Evolutionary conservation across 1,284 basidiomycete genomes (phyloP), one percentile per base, ranked within the genome.

Genomic region (Apiotrichum sp.): DNA sequence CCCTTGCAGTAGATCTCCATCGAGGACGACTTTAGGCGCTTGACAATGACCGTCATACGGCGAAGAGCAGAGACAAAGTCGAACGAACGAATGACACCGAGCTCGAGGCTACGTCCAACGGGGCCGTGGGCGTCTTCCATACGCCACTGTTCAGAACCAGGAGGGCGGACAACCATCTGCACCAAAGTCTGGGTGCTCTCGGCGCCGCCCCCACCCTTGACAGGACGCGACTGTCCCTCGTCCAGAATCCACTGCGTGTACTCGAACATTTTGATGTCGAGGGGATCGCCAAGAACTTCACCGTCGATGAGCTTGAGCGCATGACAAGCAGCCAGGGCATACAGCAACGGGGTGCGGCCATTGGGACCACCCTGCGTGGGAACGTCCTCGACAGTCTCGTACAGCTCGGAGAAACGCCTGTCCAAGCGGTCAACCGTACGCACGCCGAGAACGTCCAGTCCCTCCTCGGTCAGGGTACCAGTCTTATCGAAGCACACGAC

Each of bases 401-500:
- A 81, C 22, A 98, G 83, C 70, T 99, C 93, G 42, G 92, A 92
- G 75, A 98, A 98, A 45, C 86, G 83, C 49, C 85, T 82, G 50
- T 74, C 69, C 14, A 71, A 82, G 48, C 87, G 84, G 63, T 93
- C 90, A 44, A 90, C 81, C 1, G 84, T 84, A 42, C 93, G 85
- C 10, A 93, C 87, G 32, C 93, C 93, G 46, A 99, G 86, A 46
- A 99, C 93, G 69, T 98, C 96, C 43, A 99, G 81, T 1, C 96
- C 96, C 64, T 99, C 96, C 74, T 98, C 96, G 0, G 96, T 99
- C 14, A 99, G 81, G 1, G 96, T 99, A 2, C 96, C 96, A 1
- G 96, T 99, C 79, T 99, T 99, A 80, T 99, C 96, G 69, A 99
- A 99, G 75, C 93, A 98, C 67, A 93, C 95, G 7, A 98, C 88